Evolutionary conservation across 2,329 filamentous ascomycete genomes (phyloP), one percentile per base, ranked within the genome.

Genomic region (Fusarium illudens): DNA sequence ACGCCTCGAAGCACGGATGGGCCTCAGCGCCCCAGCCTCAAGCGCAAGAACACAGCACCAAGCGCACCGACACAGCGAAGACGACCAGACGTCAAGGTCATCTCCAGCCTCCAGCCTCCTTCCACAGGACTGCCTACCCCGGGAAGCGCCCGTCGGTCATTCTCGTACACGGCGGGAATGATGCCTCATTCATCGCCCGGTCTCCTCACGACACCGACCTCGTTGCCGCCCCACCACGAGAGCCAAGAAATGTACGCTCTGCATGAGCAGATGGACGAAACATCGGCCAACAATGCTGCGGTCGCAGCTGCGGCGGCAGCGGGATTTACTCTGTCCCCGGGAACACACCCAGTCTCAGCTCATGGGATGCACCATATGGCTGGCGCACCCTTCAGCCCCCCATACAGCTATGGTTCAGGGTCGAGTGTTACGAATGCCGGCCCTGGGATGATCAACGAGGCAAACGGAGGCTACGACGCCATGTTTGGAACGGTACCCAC

Each of bases 401-500:
- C 78, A 2, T 84, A 83, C 64, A 80, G 75, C 67, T 85, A 76
- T 46, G 76, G 71, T 25, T 75, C 75, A 15, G 76, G 73, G 17
- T 74, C 75, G 22, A 73, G 71, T 4, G 53, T 69, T n/a, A 73
- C 71, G 44, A 71, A 76, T 54, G 69, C 74, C 13, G 73, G 74
- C 10, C 61, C 69, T 15, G 63, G 67, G 11, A 67, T 74, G 39
- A 75, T 77, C 44, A 73, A 76, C 52, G 76, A 79, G 30, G 73
- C 71, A 29, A 75, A 73, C 25, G 76, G 77, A n/a, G 74, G 76
- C 3, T 89, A 84, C 71, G 87, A 89, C 64, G 84, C 86, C 11
- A 89, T 89, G 85, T 89, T 90, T 70, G 84, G 86, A 12, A 81
- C 82, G 9, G 72, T 87, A 5, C 80, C 85, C 5, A 84, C 85